phyloP scores from a whole-genome alignment of 2,329 filamentous ascomycete genomes.

The Fusarium pseudonygamai region DNA sequence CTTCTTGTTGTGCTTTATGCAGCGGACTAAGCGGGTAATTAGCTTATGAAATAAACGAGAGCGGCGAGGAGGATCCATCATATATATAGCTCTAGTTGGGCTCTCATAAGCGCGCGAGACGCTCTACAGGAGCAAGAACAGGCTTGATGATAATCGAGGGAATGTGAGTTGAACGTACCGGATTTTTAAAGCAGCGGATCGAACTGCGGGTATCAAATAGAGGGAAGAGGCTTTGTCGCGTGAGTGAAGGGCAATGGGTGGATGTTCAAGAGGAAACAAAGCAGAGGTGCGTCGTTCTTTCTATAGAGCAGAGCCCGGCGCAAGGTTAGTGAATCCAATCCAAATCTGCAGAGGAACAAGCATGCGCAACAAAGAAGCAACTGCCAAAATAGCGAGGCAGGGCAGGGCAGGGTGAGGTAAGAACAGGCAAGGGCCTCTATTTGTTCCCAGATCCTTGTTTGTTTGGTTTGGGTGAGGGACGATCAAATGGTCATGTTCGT shows the following conservation, averaged over 20 bases:
- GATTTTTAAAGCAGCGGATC: constrained; percentile 10
- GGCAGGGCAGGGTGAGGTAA: constrained; percentile 1
- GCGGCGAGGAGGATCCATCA: constrained; percentile 40
- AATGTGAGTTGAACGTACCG: constrained; percentile 27
- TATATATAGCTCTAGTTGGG: constrained; percentile 2
- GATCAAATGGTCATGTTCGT: constrained; percentile 16
- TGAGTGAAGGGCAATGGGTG: constrained; percentile 14
- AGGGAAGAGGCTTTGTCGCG: constrained; percentile 33
- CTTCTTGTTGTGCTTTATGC: constrained; percentile 35
- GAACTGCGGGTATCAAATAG: constrained; percentile 32
- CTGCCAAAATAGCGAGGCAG: constrained; percentile 16
- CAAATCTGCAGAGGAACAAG: constrained; percentile 24
- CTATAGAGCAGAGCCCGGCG: constrained; percentile 25
- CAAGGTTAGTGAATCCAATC: constrained; percentile 31
- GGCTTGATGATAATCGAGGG: not conserved
- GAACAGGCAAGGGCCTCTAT: not conserved
- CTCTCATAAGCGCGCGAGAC: constrained; percentile 16
- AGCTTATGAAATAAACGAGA: constrained; percentile 44
- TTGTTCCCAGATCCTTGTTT: constrained; percentile 41
- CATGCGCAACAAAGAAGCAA: constrained; percentile 20
- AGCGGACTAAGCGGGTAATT: constrained; percentile 44
- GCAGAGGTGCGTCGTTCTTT: constrained; percentile 38
- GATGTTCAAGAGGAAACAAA: constrained; percentile 38
- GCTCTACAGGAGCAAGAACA: constrained; percentile 2
- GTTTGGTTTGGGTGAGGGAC: constrained; percentile 32